Base-by-base conservation (phyloP, 371 early-diverging fungal species). In the Mortierella polycephala region DNA sequence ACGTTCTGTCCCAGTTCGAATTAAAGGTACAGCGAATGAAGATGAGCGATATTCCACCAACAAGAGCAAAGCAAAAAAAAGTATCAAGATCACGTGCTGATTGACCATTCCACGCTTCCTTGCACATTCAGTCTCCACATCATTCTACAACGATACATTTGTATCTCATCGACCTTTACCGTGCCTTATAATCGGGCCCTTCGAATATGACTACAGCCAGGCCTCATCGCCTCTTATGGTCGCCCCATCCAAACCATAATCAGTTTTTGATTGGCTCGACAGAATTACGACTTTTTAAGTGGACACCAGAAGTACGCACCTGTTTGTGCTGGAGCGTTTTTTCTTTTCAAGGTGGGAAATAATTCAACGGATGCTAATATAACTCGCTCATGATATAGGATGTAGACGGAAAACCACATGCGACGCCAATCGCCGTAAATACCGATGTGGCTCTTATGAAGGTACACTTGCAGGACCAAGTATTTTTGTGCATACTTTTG, bases 261-360 rank as follows among this genome's bases (percentile, higher is more conserved):
- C 85, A 83, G 65, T 92, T 92, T 58, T 76, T 92, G 42, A 87
- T 89, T 42, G 90, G 92, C 21, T 90, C 89, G 9, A 83, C 86
- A 16, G 92, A 92, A 55, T 71, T 92, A 41, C 87, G 87, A 46
- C 82, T 92, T 21, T 92, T 90, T 69, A 88, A 92, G 72, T 92
- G 89, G 88, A 79, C 83, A 44, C 85, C 89, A 51, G 86, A 86
- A 65, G 89, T 88, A 81, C 21, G 60, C 40, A 7, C 46, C 37
- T 51, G 51, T 49, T 67, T 20, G 20, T 51, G 52, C 37, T 42
- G 18, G 13, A 60, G 16, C 20, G 45, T 44, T 30, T 30, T 30
- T 30, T 30, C 4, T 30, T 30, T 30, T 30, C 30, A 1, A 30
- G 30, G 30, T 30, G 30, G 1, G 30, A 30, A 30, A 30, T 4